phyloP scores from a whole-genome alignment of 2,329 filamentous ascomycete species.

The Colletotrichum sp. region DNA sequence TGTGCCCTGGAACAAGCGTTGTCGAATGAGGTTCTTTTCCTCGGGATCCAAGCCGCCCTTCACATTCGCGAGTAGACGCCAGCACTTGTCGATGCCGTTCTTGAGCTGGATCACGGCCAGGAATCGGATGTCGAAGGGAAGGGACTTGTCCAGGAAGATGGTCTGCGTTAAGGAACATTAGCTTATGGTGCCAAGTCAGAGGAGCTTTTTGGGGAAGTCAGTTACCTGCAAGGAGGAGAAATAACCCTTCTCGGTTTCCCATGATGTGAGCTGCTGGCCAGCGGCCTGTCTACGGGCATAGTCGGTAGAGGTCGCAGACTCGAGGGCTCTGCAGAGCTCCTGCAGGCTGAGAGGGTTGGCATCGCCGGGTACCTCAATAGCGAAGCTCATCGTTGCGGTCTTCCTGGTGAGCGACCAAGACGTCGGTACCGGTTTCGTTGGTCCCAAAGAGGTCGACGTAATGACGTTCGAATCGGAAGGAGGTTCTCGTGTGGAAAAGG shows the following conservation, averaged over 20 bases:
- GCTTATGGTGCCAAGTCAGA: not conserved
- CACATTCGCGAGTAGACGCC: conserved; percentile 67
- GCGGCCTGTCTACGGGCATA: conserved; percentile 69
- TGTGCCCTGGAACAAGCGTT: conserved; percentile 76
- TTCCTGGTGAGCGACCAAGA: conserved; percentile 16
- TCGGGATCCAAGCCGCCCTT: conserved; percentile 73
- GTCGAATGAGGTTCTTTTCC: conserved; percentile 80
- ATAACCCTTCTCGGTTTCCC: conserved; percentile 72
- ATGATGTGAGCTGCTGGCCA: conserved; percentile 73
- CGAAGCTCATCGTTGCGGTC: conserved; percentile 63
- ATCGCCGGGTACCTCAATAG: conserved; percentile 82
- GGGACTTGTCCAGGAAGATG: conserved; percentile 79
- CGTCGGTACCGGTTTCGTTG: not conserved
- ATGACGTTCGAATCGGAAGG: not conserved
- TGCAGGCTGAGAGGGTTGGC: conserved; percentile 71
- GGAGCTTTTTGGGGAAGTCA: not conserved
- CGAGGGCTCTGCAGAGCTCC: conserved; percentile 68
- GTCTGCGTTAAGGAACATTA: conserved; percentile 51
- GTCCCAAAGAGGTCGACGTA: not conserved
- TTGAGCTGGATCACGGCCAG: conserved; percentile 94
- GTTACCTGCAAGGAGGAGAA: conserved; percentile 72
- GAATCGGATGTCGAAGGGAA: conserved; percentile 81
- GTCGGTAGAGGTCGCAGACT: conserved; percentile 67
- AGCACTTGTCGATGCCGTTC: conserved; percentile 95
- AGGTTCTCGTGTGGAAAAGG: not conserved